Evolutionary conservation across 2,329 filamentous ascomycete species (phyloP).

Genomic region (Volutella citrinella): DNA sequence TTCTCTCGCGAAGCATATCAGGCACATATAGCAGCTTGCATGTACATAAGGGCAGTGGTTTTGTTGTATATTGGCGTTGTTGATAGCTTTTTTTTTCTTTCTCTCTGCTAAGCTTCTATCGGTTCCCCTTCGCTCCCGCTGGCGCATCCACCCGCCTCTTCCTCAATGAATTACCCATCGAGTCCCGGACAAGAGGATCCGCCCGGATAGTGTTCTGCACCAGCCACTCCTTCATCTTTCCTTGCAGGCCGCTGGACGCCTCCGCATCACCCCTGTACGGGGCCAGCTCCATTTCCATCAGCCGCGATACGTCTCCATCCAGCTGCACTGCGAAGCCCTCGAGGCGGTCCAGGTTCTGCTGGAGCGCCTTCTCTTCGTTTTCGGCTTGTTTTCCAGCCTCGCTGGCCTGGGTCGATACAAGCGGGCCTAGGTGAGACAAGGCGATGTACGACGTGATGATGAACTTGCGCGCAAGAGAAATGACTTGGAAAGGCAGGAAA

Average conservation of each 20-base stretch:
- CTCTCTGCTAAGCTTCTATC: too few species aligned
- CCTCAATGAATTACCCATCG: slow-evolving; percentile 66
- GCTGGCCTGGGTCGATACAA: slow-evolving; percentile 44
- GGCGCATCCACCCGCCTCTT: slow-evolving; percentile 61
- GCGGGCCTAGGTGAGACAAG: slow-evolving; percentile 74
- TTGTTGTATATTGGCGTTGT: too few species aligned
- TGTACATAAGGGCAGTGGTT: too few species aligned
- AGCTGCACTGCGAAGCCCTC: slow-evolving; percentile 56
- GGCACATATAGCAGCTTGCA: too few species aligned
- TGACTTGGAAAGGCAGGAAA: slow-evolving; percentile 81
- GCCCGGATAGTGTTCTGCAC: slow-evolving; percentile 80
- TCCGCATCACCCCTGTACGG: slow-evolving; percentile 75
- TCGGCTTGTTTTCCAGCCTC: slow-evolving; percentile 20
- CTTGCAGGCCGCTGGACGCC: slow-evolving; percentile 55
- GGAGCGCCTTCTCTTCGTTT: slow-evolving; percentile 47
- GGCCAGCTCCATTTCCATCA: slow-evolving; percentile 75
- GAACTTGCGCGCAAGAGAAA: slow-evolving; percentile 71
- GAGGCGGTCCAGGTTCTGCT: slow-evolving; percentile 66
- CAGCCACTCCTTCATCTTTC: slow-evolving; percentile 80
- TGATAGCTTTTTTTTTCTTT: too few species aligned
- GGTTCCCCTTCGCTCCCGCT: slow-evolving; percentile 55
- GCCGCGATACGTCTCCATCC: slow-evolving; percentile 65
- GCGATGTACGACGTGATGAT: slow-evolving; percentile 80
- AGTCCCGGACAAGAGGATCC: slow-evolving; percentile 79
- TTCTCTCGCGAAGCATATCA: too few species aligned